Percentiles rank a stretch among this genome's conserved stretches.
Conservation (phyloP, 495 filamentous ascomycete species). For the Podospora didyma region DNA sequence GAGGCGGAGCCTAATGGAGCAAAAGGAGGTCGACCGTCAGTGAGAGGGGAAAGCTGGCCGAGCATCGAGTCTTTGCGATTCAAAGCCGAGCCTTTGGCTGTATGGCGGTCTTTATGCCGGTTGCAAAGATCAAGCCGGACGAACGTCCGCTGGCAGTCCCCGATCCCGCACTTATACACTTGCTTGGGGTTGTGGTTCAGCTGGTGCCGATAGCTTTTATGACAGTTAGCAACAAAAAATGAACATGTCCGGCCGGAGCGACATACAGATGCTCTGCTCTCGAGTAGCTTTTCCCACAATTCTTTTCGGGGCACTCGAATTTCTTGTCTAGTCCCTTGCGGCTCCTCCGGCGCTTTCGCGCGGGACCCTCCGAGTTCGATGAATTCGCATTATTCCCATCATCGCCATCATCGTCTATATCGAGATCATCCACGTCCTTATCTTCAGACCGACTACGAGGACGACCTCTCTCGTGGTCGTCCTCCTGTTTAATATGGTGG, state of each 20-base stretch:
- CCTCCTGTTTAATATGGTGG: constrained; percentile 39
- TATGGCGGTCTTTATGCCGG: constrained; percentile 91
- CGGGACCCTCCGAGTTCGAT: constrained; percentile 52
- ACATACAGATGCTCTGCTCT: constrained; percentile 87
- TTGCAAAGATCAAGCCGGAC: constrained; percentile 93
- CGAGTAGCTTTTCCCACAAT: constrained; percentile 94
- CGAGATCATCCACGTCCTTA: constrained; percentile 38
- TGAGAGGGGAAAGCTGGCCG: constrained; percentile 52
- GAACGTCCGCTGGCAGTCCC: constrained; percentile 84
- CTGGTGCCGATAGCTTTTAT: constrained; percentile 72
- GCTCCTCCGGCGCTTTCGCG: constrained; percentile 72
- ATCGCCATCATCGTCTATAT: constrained; percentile 35
- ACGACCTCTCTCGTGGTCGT: constrained; percentile 42
- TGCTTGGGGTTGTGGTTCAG: constrained; percentile 95
- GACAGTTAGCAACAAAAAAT: constrained; percentile 17
- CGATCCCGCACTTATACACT: constrained; percentile 93
- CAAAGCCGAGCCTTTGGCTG: constrained; percentile 89
- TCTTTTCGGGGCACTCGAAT: constrained; percentile 85
- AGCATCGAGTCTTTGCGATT: constrained; percentile 81
- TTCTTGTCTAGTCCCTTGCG: constrained; percentile 91
- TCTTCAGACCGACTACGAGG: constrained; percentile 44
- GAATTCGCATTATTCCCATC: constrained; percentile 42
- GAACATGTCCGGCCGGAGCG: background rate
- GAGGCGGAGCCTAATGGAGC: constrained; percentile 42
- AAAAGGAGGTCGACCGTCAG: constrained; percentile 42